Base-by-base conservation (phyloP, 225 moss, liverwort and hornwort species). In the Marchantia paleacea region DNA sequence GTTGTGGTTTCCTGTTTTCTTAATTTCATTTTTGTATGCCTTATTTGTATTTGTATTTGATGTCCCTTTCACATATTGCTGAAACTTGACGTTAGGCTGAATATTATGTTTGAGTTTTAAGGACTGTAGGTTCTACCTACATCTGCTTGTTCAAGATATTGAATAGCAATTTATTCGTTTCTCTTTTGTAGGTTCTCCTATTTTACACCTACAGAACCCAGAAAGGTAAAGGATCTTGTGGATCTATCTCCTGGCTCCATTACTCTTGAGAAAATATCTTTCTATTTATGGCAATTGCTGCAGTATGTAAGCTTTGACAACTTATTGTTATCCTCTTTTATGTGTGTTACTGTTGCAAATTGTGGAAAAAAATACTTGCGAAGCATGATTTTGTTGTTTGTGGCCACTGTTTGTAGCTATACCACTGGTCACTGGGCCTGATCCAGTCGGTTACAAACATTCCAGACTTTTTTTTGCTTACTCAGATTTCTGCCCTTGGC, bases 121-220 rank as follows among this genome's bases (percentile, higher is more conserved):
- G n/a, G n/a, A 0, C 8, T 62, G n/a, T 24, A 8, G 15, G 62
- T 60, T 22, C n/a, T 62, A 62, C 22, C 18, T 15, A 58, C 58
- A 58, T 14, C 58, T 58, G 58, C 20, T 3, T 26, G 3, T 39
- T 39, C 39, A 39, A 39, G 39, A 39, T 68, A 10, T 14, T 72
- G 47, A 72, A 7, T 1, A 47, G 9, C 18, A 48, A 85, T 61
- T 62, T 76, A 58, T 22, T 28, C 58, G 53, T 54, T 69, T 16
- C 65, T 64, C 0, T 80, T 63, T 81, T 65, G 80, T 83, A 97
- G 94, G 97, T 81, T 94, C 97, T 72, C 94, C 94, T 81, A 92
- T 92, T 68, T 85, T 97, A 85, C 97, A 97, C 74, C 92, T 97
- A 70, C 91, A 89, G 29, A 89, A 85, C 70, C 90, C 94, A 10